A percentile compares a stretch with the other conserved stretches of the same genome.
Evolutionary conservation across 345 rosid genomes (phyloP).

Genomic region (Gossypium thurberi): DNA sequence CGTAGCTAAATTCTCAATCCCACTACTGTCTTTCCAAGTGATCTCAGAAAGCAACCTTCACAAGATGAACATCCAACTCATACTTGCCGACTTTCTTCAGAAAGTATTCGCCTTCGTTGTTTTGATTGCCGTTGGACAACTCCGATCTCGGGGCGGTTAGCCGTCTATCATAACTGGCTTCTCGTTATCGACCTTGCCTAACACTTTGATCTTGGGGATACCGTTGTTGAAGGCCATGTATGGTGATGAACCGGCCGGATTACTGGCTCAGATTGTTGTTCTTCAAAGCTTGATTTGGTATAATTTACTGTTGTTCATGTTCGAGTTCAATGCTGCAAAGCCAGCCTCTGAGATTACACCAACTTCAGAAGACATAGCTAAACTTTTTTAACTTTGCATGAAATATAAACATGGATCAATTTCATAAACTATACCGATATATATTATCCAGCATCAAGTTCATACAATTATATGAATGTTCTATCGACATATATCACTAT

Average conservation of each 20-base stretch:
- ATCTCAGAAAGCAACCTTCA: conserved; percentile 62
- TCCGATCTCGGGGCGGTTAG: conserved; percentile 36
- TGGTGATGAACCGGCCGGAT: conserved; percentile 46
- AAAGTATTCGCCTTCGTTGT: conserved; percentile 45
- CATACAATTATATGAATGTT: no score
- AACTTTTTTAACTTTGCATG: conserved; percentile 4
- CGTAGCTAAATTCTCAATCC: conserved; percentile 77
- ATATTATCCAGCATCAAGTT: no score
- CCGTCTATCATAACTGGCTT: conserved; percentile 59
- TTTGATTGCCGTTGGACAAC: conserved; percentile 29
- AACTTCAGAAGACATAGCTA: conserved; percentile 47
- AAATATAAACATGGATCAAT: background rate
- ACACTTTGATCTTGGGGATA: conserved; percentile 82
- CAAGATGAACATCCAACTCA: conserved; percentile 59
- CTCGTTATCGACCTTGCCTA: conserved; percentile 77
- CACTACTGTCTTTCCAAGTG: conserved; percentile 68
- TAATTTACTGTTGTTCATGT: conserved; percentile 57
- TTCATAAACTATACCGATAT: background rate
- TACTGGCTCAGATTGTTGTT: conserved; percentile 67
- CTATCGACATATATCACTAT: background rate
- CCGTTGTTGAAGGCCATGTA: conserved; percentile 68
- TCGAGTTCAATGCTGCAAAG: conserved; percentile 60
- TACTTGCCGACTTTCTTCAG: conserved; percentile 54
- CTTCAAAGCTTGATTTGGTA: conserved; percentile 83
- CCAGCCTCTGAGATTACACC: conserved; percentile 26